Evolutionary conservation across 805 yeast species (phyloP).

Genomic region (Schwanniomyces occidentalis): DNA sequence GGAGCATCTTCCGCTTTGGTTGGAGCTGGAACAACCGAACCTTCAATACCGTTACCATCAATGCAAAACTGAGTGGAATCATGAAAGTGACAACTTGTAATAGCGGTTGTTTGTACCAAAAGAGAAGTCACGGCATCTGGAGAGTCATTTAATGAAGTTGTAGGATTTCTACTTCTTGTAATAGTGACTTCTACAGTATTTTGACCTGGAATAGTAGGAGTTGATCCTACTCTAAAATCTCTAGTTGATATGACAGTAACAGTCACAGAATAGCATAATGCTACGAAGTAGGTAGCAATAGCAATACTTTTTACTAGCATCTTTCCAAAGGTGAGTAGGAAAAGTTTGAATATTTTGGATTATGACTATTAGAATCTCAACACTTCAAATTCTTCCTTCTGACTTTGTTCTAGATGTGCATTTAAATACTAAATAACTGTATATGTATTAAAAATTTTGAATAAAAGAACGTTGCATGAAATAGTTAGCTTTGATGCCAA

Average conservation of each 20-base stretch:
- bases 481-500: too few species aligned
- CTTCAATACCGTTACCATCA: conserved; percentile 22
- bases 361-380: too few species aligned
- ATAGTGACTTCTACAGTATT: not conserved
- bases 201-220: not conserved
- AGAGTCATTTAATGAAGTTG: conserved; percentile 1
- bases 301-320: too few species aligned
- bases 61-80: conserved; percentile 18
- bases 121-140: too few species aligned
- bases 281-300: too few species aligned
- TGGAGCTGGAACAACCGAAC: conserved; percentile 21
- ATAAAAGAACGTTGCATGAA: too few species aligned
- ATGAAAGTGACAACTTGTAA: conserved; percentile 23
- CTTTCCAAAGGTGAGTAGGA: too few species aligned
- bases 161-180: not conserved
- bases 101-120: conserved; percentile 6
- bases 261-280: conserved; percentile 3
- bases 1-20: conserved; percentile 10
- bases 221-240: conserved; percentile 3
- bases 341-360: too few species aligned
- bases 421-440: too few species aligned
- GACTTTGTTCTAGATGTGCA: too few species aligned
- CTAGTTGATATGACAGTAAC: conserved; percentile 10
- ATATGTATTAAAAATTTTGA: too few species aligned
- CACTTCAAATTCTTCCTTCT: too few species aligned